These are phyloP conservation scores for Picea glauca DNA, from an alignment of 75 land plant genomes.

Conservation along the genomic window DNA sequence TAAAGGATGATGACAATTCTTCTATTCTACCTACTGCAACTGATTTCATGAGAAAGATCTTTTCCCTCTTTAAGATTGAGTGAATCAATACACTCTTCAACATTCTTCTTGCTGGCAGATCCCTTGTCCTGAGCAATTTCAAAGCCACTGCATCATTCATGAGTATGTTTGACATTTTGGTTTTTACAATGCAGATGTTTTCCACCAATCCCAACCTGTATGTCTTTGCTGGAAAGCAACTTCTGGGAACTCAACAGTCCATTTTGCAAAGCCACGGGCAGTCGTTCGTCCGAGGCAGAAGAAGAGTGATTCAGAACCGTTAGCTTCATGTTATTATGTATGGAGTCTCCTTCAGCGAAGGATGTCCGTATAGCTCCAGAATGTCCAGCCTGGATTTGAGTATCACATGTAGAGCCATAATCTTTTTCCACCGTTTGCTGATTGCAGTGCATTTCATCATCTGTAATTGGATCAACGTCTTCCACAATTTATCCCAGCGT, in stretches of 20 bases:
- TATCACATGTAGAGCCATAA: neutral
- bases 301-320: neutral
- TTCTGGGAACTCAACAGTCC: slow-evolving; percentile 1
- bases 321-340: neutral
- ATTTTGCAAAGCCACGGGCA: neutral
- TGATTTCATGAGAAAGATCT: too few species aligned
- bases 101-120: too few species aligned
- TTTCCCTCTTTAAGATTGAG: too few species aligned
- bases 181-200: slow-evolving; percentile 2
- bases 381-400: neutral
- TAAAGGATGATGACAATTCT: too few species aligned
- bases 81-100: too few species aligned
- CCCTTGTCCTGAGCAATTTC: too few species aligned
- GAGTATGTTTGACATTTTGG: too few species aligned
- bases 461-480: neutral
- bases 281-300: neutral
- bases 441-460: neutral
- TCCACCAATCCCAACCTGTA: neutral
- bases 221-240: neutral
- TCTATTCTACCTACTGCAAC: too few species aligned
- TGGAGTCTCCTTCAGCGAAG: neutral
- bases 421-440: neutral
- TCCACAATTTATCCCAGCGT: neutral
- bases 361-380: neutral
- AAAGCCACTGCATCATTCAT: too few species aligned